Conservation (phyloP, 495 filamentous ascomycete genomes). For the Delitschia confertaspora region DNA sequence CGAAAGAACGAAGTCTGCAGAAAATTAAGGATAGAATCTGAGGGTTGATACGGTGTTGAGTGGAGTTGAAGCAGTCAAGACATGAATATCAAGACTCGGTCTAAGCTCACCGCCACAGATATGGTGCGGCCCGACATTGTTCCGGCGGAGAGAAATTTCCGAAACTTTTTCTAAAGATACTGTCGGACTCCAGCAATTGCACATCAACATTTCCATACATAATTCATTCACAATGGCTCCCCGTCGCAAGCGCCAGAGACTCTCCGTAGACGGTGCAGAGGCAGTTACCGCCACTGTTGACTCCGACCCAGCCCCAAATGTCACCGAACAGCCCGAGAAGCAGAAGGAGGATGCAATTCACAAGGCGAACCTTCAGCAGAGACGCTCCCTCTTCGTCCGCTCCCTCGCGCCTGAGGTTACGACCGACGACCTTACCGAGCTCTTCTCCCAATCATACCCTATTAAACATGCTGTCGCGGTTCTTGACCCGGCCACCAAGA, state of each 20-base stretch:
- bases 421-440: constrained; percentile 69
- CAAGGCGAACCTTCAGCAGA: constrained; percentile 33
- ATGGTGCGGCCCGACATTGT: no score
- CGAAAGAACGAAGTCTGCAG: no score
- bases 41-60: no score
- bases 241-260: constrained; percentile 29
- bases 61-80: no score
- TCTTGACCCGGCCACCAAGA: constrained; percentile 67
- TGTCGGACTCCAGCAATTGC: no score
- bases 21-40: no score
- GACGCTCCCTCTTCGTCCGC: constrained; percentile 79
- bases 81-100: no score
- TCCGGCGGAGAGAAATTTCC: no score
- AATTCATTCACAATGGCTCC: constrained; percentile 26
- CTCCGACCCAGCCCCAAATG: constrained; percentile 3
- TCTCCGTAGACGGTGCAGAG: constrained; percentile 29
- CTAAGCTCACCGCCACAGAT: no score
- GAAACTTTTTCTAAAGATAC: no score
- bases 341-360: constrained; percentile 2
- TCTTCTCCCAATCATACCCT: constrained; percentile 89
- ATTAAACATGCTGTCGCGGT: constrained; percentile 91
- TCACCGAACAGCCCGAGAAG: not conserved
- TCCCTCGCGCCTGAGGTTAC: constrained; percentile 70
- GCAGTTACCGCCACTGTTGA: constrained; percentile 21
- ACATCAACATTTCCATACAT: no score